phyloP scores from a whole-genome alignment of 768 basidiomycete species.

The Boletus sp. region DNA sequence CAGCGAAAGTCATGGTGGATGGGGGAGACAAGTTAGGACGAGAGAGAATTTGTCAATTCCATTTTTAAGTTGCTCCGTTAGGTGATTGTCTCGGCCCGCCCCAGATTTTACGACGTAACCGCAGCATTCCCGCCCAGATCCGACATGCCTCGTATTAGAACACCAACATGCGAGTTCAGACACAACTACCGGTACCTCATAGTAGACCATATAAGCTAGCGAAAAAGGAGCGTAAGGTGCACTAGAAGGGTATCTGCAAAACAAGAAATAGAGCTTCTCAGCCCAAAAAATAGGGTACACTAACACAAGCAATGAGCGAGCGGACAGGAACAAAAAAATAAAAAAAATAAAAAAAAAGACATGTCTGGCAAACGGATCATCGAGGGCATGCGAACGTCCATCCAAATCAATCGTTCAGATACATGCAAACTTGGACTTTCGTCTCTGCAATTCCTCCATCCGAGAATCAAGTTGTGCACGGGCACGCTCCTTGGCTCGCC shows the following conservation, averaged over 20 bases:
- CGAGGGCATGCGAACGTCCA: slow-evolving; percentile 1
- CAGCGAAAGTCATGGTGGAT: slow-evolving; percentile 28
- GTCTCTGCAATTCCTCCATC: slow-evolving; percentile 79
- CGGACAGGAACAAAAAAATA: slow-evolving; percentile 4
- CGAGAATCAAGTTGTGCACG: slow-evolving; percentile 83
- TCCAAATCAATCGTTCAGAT: slow-evolving; percentile 45
- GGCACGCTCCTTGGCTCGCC: slow-evolving; percentile 83
- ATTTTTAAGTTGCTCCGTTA: slow-evolving; percentile 17
- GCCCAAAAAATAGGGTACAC: slow-evolving; percentile 28
- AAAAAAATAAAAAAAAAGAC: slow-evolving; percentile 7
- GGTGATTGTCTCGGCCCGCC: slow-evolving; percentile 8
- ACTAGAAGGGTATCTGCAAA: slow-evolving; percentile 30
- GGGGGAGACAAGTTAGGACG: slow-evolving; percentile 13
- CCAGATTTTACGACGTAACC: slow-evolving; percentile 1
- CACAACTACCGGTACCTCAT: slow-evolving; percentile 27
- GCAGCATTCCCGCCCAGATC: slow-evolving; percentile 12
- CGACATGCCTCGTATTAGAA: slow-evolving; percentile 25
- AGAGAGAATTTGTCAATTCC: slow-evolving; percentile 15
- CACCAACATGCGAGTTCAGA: slow-evolving; percentile 18
- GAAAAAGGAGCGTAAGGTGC: slow-evolving; percentile 16
- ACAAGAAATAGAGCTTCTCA: slow-evolving; percentile 21
- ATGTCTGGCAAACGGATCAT: not conserved
- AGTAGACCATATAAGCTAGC: slow-evolving; percentile 35
- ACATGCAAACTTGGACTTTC: slow-evolving; percentile 92
- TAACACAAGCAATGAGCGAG: slow-evolving; percentile 29